Conservation (phyloP, 2,329 filamentous ascomycete species). For the Chaetothyriales sp. region DNA sequence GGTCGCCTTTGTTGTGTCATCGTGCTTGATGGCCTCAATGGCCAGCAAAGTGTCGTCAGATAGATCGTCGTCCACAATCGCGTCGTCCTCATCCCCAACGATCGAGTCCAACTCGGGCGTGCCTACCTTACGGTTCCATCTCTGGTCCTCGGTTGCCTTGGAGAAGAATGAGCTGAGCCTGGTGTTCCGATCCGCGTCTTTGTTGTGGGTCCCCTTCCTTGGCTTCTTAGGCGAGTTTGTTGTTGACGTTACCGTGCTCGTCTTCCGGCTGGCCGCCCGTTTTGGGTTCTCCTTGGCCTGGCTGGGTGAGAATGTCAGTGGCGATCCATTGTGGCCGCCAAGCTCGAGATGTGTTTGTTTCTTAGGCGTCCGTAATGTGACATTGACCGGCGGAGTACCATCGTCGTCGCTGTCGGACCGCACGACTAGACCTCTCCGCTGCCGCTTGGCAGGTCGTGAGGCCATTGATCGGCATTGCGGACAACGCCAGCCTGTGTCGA, state of each 20-base stretch:
- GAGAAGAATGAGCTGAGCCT: conserved; percentile 31
- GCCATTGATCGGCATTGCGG: conserved; percentile 13
- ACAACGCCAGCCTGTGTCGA: neutral
- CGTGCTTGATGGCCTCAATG: conserved; percentile 13
- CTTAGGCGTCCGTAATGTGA: neutral
- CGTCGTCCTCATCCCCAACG: conserved; percentile 18
- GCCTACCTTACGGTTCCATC: conserved; percentile 25
- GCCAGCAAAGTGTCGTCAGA: conserved; percentile 26
- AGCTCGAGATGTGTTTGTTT: neutral
- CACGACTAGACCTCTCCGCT: conserved; percentile 16
- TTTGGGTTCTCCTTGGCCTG: conserved; percentile 3
- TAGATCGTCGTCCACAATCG: conserved; percentile 22
- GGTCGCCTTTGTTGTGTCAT: conserved; percentile 2
- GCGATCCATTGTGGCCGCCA: neutral
- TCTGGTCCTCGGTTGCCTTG: conserved; percentile 26
- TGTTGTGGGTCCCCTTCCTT: conserved; percentile 15
- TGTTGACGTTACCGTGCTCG: conserved; percentile 12
- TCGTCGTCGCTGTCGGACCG: conserved; percentile 15
- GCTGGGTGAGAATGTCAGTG: neutral
- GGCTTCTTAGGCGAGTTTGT: conserved; percentile 24
- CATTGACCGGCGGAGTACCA: neutral
- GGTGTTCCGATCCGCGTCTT: conserved; percentile 18
- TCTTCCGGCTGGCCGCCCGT: neutral
- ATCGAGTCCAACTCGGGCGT: conserved; percentile 12
- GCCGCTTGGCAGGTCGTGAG: conserved; percentile 18